These are phyloP conservation scores for Puccinia polysora DNA, from an alignment of 1,284 basidiomycete species.

Conservation along the genomic window DNA sequence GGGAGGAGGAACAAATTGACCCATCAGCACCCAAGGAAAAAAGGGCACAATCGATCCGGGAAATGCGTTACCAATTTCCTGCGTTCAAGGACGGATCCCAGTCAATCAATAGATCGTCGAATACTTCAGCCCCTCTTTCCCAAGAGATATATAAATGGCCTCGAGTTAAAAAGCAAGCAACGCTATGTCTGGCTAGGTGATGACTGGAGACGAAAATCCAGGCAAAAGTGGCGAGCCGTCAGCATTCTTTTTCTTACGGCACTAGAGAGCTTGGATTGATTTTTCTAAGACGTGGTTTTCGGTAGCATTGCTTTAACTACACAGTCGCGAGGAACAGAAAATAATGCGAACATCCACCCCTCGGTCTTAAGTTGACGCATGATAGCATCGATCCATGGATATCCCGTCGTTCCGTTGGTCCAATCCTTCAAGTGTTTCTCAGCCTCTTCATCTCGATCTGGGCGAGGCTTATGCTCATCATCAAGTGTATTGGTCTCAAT, in stretches of 20 bases:
- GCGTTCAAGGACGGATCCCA: slow-evolving; percentile 56
- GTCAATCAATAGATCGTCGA: slow-evolving; percentile 56
- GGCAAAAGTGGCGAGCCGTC: too few relatives aligned
- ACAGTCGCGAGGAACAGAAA: neutral
- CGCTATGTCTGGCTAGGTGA: slow-evolving; percentile 58
- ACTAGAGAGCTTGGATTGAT: too few relatives aligned
- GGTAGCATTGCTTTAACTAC: neutral
- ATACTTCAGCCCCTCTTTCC: slow-evolving; percentile 60
- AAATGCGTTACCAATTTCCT: slow-evolving; percentile 56
- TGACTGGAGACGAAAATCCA: slow-evolving; percentile 48
- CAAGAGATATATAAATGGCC: slow-evolving; percentile 61
- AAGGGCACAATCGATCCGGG: too few relatives aligned
- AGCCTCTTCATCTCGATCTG: slow-evolving; percentile 53
- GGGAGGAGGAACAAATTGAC: neutral
- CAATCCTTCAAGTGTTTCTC: slow-evolving; percentile 55
- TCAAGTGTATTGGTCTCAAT: slow-evolving; percentile 50
- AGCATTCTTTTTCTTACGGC: too few relatives aligned
- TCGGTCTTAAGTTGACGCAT: slow-evolving; percentile 57
- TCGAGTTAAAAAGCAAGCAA: slow-evolving; percentile 59
- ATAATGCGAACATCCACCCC: slow-evolving; percentile 55
- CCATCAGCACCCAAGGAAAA: too few relatives aligned
- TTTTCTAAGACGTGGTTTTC: too few relatives aligned
- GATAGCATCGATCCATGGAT: slow-evolving; percentile 58
- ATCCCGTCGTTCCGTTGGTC: slow-evolving; percentile 57
- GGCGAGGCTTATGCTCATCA: slow-evolving; percentile 53